Conservation (phyloP, 352 stramenopile genomes). For the Phytopythium delawarense region DNA sequence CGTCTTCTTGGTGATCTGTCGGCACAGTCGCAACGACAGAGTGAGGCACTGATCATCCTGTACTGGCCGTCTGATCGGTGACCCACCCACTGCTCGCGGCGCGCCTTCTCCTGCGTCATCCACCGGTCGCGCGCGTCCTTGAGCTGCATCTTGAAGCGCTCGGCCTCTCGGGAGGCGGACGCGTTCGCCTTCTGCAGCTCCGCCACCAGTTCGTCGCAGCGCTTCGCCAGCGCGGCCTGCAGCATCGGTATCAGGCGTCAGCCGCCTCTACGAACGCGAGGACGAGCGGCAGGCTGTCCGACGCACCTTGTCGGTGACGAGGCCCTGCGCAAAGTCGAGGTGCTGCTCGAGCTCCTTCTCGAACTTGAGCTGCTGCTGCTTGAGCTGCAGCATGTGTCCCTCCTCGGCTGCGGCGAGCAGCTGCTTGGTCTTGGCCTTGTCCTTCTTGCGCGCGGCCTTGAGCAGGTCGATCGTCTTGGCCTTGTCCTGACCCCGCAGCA, state of each 20-base stretch:
- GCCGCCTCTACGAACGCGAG: neutral
- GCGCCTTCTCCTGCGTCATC: constrained; percentile 58
- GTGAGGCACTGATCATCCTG: neutral
- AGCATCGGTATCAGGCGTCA: neutral
- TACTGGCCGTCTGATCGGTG: neutral
- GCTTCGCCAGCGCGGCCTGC: constrained; percentile 55
- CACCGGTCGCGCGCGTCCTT: constrained; percentile 79
- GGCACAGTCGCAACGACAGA: neutral
- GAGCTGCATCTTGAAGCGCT: constrained; percentile 68
- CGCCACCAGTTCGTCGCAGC: constrained; percentile 67
- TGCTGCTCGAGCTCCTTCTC: constrained; percentile 80
- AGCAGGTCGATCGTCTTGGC: constrained; percentile 82
- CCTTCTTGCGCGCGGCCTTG: constrained; percentile 70
- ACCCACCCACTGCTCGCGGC: constrained; percentile 60
- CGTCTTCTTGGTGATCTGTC: constrained; percentile 68
- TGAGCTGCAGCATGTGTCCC: constrained; percentile 44
- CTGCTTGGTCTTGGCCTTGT: constrained; percentile 61
- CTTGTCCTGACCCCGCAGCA: constrained; percentile 47
- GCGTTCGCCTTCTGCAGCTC: constrained; percentile 61
- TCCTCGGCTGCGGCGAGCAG: constrained; percentile 41
- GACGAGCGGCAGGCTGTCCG: neutral
- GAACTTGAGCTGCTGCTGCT: constrained; percentile 50
- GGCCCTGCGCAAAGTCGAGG: constrained; percentile 72
- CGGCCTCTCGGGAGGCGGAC: constrained; percentile 32
- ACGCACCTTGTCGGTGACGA: constrained; percentile 72